Percentiles rank a stretch among this genome's conserved stretches.
phyloP scores from a whole-genome alignment of 139 green algal species.

The Chlamydomonas eustigma region DNA sequence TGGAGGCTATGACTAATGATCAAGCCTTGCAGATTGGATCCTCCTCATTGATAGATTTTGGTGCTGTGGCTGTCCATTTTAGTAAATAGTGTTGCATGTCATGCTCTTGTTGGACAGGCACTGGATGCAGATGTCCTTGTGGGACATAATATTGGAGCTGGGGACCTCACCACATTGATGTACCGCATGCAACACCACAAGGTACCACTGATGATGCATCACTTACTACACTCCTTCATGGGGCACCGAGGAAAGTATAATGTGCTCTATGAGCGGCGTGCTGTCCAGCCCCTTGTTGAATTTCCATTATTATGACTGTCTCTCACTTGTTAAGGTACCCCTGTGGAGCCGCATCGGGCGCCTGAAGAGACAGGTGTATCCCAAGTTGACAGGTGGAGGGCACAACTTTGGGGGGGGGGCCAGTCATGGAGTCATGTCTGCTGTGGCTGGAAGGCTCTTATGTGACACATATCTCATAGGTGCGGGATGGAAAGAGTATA shows the following conservation, averaged over 20 bases:
- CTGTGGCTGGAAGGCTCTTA: conserved; percentile 46
- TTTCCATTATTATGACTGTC: neutral
- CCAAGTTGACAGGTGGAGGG: conserved; percentile 76
- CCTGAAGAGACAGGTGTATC: conserved; percentile 82
- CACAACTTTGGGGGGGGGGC: conserved; percentile 83
- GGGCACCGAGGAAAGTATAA: too few relatives aligned
- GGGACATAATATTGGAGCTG: conserved; percentile 92
- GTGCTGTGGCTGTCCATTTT: too few relatives aligned
- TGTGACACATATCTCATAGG: conserved; percentile 93
- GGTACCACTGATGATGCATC: too few relatives aligned
- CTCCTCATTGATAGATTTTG: too few relatives aligned
- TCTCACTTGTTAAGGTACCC: conserved; percentile 59
- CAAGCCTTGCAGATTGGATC: too few relatives aligned
- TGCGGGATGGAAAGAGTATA: conserved; percentile 13
- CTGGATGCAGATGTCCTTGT: conserved; percentile 93
- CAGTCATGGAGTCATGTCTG: conserved; percentile 58
- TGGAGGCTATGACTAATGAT: too few relatives aligned
- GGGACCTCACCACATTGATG: conserved; percentile 90
- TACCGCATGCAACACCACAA: conserved; percentile 88
- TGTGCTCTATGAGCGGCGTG: too few relatives aligned
- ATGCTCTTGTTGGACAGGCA: neutral
- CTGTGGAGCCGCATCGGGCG: conserved; percentile 91
- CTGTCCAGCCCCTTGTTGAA: too few relatives aligned
- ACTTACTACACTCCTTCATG: too few relatives aligned
- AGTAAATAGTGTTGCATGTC: too few relatives aligned